Conservation (phyloP, 2,329 filamentous ascomycete species). For the Tolypocladium album region DNA sequence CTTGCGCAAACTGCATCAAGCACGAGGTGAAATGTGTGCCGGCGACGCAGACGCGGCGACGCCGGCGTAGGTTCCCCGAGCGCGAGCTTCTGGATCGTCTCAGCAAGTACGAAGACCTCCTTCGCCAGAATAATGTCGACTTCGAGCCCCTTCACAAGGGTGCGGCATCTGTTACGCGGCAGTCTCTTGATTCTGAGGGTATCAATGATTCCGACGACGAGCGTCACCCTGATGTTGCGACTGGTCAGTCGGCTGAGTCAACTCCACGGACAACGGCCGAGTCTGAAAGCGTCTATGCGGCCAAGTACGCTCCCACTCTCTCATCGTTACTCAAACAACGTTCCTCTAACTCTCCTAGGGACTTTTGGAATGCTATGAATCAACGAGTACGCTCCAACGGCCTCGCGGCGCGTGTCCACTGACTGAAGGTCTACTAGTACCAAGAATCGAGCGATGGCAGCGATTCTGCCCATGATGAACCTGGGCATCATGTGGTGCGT, state of each 20-base stretch:
- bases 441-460: not conserved
- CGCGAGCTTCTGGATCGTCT: conserved; percentile 46
- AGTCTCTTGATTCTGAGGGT: not conserved
- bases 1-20: conserved; percentile 44
- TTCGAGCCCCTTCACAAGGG: conserved; percentile 35
- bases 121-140: conserved; percentile 40
- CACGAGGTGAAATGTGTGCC: conserved; percentile 31
- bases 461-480: not conserved
- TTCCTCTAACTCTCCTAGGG: not conserved
- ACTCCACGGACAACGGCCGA: conserved; percentile 2
- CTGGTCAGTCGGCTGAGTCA: not conserved
- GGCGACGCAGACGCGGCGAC: conserved; percentile 24
- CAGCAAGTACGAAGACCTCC: conserved; percentile 43
- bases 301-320: conserved; percentile 5
- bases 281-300: conserved; percentile 3
- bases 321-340: too few species aligned
- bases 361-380: not conserved
- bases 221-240: not conserved
- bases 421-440: not conserved
- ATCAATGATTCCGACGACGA: conserved; percentile 5
- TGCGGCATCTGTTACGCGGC: not conserved
- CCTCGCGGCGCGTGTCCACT: not conserved
- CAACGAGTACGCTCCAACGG: not conserved
- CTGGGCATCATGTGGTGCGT: not conserved
- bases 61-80: conserved; percentile 40